Conservation (phyloP, 2,329 filamentous ascomycete genomes). For the Xylariaceae sp. region DNA sequence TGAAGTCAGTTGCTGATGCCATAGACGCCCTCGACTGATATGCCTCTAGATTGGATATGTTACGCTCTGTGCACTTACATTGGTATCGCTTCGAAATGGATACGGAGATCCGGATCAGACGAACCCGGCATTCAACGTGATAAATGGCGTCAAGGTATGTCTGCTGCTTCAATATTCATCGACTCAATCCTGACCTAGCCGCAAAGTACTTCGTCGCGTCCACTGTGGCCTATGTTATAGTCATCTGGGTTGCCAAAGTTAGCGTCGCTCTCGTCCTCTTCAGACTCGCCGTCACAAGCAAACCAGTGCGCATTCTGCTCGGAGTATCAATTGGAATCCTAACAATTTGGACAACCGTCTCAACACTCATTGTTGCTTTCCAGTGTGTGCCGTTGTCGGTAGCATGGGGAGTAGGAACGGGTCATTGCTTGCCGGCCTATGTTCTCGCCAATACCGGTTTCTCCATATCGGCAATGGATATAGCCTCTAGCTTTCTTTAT, state of each 20-base stretch:
- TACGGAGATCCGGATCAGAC: constrained; percentile 9
- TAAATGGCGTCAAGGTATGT: constrained; percentile 14
- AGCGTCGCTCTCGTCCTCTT: constrained; percentile 18
- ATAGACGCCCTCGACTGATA: background rate
- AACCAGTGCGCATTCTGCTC: constrained; percentile 13
- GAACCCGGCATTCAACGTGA: constrained; percentile 6
- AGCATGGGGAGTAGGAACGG: constrained; percentile 17
- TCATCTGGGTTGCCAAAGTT: constrained; percentile 17
- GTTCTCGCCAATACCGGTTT: constrained; percentile 20
- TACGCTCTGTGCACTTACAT: constrained; percentile 14
- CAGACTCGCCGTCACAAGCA: constrained; percentile 18
- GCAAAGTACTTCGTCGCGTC: constrained; percentile 18
- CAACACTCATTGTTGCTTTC: constrained; percentile 16
- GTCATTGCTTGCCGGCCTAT: constrained; percentile 13
- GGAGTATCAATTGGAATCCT: constrained; percentile 12
- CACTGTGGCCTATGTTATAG: constrained; percentile 17
- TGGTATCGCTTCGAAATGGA: constrained; percentile 12
- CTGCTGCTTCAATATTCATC: background rate
- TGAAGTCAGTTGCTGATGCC: background rate
- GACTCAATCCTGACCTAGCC: constrained; percentile 1
- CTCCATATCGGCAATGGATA: constrained; percentile 21
- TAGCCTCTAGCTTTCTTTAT: constrained; percentile 17
- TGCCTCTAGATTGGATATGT: constrained; percentile 11
- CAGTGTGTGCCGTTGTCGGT: constrained; percentile 16
- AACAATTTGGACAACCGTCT: constrained; percentile 17